These are phyloP conservation scores for Trichoderma hamatum DNA, from an alignment of 2,329 filamentous ascomycete species.

Conservation along the genomic window DNA sequence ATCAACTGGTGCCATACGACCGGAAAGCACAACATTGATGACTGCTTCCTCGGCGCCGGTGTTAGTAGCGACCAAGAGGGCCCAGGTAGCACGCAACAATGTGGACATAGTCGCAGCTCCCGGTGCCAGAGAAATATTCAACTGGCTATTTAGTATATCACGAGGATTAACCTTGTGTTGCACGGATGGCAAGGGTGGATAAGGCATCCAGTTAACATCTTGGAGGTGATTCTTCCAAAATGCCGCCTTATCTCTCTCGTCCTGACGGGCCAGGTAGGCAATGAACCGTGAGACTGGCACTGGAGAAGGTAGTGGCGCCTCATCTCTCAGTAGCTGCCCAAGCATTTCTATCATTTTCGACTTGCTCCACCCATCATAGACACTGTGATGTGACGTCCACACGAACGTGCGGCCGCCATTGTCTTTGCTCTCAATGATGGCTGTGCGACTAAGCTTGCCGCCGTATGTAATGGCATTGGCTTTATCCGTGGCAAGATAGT, in stretches of 20 bases:
- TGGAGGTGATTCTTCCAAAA: slow-evolving; percentile 1
- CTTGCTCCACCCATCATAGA: slow-evolving; percentile 20
- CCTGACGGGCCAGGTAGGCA: neutral
- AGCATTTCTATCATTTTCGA: neutral
- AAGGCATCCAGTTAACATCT: neutral
- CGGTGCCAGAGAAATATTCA: neutral
- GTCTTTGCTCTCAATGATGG: neutral
- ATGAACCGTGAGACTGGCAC: slow-evolving; percentile 8
- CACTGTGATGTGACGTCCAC: slow-evolving; percentile 9
- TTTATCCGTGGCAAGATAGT: neutral
- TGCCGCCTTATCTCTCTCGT: neutral
- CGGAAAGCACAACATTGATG: slow-evolving; percentile 36
- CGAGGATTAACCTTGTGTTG: neutral
- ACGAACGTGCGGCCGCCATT: neutral
- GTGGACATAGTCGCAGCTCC: neutral
- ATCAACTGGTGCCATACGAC: slow-evolving; percentile 34
- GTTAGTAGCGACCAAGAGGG: neutral
- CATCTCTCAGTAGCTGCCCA: neutral
- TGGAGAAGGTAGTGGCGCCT: neutral
- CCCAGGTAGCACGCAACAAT: slow-evolving; percentile 1
- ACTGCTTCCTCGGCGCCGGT: slow-evolving; percentile 26
- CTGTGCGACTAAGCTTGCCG: neutral
- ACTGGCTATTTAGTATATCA: neutral
- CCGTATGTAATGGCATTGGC: neutral
- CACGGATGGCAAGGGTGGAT: neutral